phyloP scores from a whole-genome alignment of 2,329 filamentous ascomycete species.

The Cryoendolithus antarcticus region DNA sequence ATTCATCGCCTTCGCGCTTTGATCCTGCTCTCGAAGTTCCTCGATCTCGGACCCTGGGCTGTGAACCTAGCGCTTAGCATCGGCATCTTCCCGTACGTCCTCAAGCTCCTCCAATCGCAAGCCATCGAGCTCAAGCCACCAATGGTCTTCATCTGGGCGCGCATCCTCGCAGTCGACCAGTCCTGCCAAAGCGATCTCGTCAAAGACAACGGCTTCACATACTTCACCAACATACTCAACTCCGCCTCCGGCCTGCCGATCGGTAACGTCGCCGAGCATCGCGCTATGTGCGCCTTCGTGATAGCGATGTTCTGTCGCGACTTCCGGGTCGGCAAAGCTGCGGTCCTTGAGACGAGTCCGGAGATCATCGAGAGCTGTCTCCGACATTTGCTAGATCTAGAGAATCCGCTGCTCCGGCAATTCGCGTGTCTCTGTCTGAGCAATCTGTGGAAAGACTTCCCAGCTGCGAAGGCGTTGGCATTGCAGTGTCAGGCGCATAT shows the following conservation, averaged over 20 bases:
- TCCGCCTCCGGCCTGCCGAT: slow-evolving; percentile 62
- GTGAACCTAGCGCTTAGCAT: slow-evolving; percentile 98
- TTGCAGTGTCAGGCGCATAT: slow-evolving; percentile 76
- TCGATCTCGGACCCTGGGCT: slow-evolving; percentile 94
- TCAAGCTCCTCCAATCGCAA: slow-evolving; percentile 90
- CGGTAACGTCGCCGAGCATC: slow-evolving; percentile 81
- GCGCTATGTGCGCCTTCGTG: slow-evolving; percentile 98
- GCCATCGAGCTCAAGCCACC: slow-evolving; percentile 90
- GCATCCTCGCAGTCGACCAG: slow-evolving; percentile 87
- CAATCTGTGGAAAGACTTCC: slow-evolving; percentile 82
- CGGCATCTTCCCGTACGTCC: slow-evolving; percentile 96
- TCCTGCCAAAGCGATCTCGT: slow-evolving; percentile 87
- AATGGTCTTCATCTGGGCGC: slow-evolving; percentile 99
- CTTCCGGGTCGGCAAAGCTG: slow-evolving; percentile 80
- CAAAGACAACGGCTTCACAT: slow-evolving; percentile 94
- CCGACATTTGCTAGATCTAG: slow-evolving; percentile 67
- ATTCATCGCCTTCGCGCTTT: slow-evolving; percentile 88
- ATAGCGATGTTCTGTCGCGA: slow-evolving; percentile 94
- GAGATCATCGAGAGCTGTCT: slow-evolving; percentile 86
- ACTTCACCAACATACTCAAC: slow-evolving; percentile 88
- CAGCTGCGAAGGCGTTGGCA: slow-evolving; percentile 92
- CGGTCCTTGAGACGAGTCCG: slow-evolving; percentile 75
- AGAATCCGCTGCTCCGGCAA: slow-evolving; percentile 80
- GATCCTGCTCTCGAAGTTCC: slow-evolving; percentile 81
- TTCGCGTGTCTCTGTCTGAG: slow-evolving; percentile 95